These are phyloP conservation scores for Mycosphaerelloides madeirae DNA, from an alignment of 2,329 filamentous ascomycete genomes.

Conservation along the genomic window DNA sequence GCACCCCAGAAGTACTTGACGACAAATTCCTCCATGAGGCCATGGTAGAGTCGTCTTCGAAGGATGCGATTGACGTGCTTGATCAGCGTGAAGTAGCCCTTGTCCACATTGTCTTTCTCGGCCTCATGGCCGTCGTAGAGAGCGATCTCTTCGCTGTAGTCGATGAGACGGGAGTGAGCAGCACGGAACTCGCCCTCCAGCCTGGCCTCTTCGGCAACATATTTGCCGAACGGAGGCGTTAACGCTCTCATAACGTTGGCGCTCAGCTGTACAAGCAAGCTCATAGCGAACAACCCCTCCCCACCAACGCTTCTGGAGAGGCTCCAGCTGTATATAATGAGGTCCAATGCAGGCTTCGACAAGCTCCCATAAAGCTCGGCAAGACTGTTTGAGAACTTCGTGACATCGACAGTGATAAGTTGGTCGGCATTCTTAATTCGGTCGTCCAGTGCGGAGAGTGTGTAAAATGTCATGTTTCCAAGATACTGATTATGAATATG, in stretches of 20 bases:
- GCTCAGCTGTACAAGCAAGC: conserved; percentile 84
- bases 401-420: conserved; percentile 92
- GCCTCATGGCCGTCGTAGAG: conserved; percentile 87
- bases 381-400: conserved; percentile 90
- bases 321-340: conserved; percentile 94
- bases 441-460: conserved; percentile 89
- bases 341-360: conserved; percentile 89
- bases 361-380: conserved; percentile 95
- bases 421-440: conserved; percentile 98
- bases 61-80: conserved; percentile 98
- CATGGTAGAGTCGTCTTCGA: conserved; percentile 85
- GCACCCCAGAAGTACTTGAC: conserved; percentile 99
- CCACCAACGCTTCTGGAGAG: conserved; percentile 92
- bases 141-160: conserved; percentile 92
- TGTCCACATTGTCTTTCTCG: conserved; percentile 94
- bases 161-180: conserved; percentile 88
- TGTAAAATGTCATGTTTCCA: conserved; percentile 97
- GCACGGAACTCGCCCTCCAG: conserved; percentile 95
- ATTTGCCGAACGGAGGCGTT: conserved; percentile 94
- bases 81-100: conserved; percentile 97
- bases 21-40: conserved; percentile 99
- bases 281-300: conserved; percentile 94
- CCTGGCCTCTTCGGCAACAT: conserved; percentile 90
- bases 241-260: conserved; percentile 89
- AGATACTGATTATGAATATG: conserved; percentile 94